Base-by-base conservation (phyloP, 768 basidiomycete species). In the Lactarius akahatsu region DNA sequence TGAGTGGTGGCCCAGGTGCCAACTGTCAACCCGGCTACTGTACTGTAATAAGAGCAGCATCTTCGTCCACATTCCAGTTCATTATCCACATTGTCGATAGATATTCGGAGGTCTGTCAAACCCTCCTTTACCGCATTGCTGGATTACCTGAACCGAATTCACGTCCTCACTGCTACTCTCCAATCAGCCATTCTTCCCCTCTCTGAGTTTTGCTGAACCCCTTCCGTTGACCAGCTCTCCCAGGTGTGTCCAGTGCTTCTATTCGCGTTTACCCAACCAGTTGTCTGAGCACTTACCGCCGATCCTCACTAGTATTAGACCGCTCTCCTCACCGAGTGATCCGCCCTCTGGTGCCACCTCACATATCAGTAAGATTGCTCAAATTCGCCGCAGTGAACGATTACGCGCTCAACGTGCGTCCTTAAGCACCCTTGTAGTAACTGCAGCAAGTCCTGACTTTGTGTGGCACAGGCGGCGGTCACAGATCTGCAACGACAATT, bases 151-250 rank as follows among this genome's bases (percentile, higher is more conserved):
- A 26, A 13, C 23, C 0, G 36, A 9, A 52, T 26, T 89, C 80
- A 36, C 79, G 79, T 57, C 77, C 82, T 38, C 90, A 11, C 34
- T 2, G 34, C 34, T 38, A 38, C 10, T 38, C 36, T 38, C 36
- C 11, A 38, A 78, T 64, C 86, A 86, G 15, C 86, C 89, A 60
- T 86, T 83, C 43, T 92, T 77, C 5, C 10, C 38, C 85, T 80
- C 2, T 92, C 82, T 57, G 80, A 82, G 10, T 76, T 52, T 15
- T 52, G 0, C 50, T 13, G n/a, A 52, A 26, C 50, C 11, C 0
- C 5, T 52, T 10, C 26, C 4, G 26, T 26, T 13, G 50, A 26
- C 11, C 2, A 26, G 6, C 26, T 52, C 50, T 26, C 23, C 50
- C 50, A 52, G 26, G 50, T 52, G 13, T 26, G 23, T 15, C 13